These are phyloP conservation scores for Colletotrichum graminicola DNA, from an alignment of 2,329 filamentous ascomycete species.

Conservation along the genomic window DNA sequence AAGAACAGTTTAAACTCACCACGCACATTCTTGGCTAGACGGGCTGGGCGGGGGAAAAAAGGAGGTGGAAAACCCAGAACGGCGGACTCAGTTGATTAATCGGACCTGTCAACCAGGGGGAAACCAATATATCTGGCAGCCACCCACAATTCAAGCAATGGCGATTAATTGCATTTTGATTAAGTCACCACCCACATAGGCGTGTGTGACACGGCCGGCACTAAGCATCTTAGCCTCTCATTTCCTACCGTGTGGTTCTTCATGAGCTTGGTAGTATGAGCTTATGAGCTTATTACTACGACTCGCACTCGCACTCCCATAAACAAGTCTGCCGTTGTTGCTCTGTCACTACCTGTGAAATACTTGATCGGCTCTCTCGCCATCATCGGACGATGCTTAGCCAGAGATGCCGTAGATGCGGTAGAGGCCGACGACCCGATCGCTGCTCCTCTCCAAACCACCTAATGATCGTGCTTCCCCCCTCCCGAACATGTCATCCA, in stretches of 20 bases:
- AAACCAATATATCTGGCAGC: not conserved
- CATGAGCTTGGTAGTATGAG: constrained; percentile 34
- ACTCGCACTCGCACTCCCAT: constrained; percentile 11
- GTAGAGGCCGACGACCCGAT: not conserved
- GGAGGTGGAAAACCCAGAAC: not conserved
- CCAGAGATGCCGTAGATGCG: not conserved
- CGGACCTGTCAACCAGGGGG: constrained; percentile 5
- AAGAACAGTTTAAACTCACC: constrained; percentile 1
- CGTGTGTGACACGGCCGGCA: constrained; percentile 3
- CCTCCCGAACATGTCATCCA: not conserved
- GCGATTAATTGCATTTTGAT: constrained; percentile 33
- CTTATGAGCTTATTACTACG: constrained; percentile 31
- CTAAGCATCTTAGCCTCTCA: constrained; percentile 9
- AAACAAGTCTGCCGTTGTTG: not conserved
- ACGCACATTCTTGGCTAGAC: not conserved
- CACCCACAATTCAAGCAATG: constrained; percentile 38
- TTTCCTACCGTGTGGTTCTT: not conserved
- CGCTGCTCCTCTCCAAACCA: not conserved
- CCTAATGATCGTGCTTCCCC: not conserved
- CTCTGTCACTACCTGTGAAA: not conserved
- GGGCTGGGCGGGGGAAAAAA: constrained; percentile 7
- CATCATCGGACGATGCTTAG: not conserved
- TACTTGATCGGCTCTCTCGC: not conserved
- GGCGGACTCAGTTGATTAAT: constrained; percentile 25
- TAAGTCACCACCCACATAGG: constrained; percentile 1